Base-by-base conservation (phyloP, 768 basidiomycete species). In the Psilocybe subaeruginosa region DNA sequence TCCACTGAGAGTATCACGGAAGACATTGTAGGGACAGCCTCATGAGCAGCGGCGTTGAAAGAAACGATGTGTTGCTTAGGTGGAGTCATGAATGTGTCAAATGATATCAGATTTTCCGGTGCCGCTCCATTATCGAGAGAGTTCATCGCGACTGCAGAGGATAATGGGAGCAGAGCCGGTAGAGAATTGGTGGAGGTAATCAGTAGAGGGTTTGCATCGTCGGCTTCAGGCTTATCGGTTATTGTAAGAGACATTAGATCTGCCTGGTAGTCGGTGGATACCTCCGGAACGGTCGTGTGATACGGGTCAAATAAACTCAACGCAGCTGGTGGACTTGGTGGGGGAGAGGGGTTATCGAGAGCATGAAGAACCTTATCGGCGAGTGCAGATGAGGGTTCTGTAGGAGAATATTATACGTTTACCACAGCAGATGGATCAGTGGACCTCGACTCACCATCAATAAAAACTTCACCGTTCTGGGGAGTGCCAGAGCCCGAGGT, bases 281-380 rank as follows among this genome's bases (percentile, higher is more conserved):
- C 48, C 19, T 68, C 58, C 37, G 48, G 30, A 17, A 54, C 56
- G 31, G 55, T 65, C 48, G 71, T 63, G 56, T 68, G 69, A 61
- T 65, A 69, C 16, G 69, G 71, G 60, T 72, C 69, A 37, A 72
- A 70, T 31, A 67, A 54, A 31, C 64, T 67, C 59, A 70, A 57
- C 5, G 70, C 55, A n/a, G 63, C 53, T 1, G 69, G 64, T 19
- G 72, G 72, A 60, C 72, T 73, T 30, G 78, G 78, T 31, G 78
- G 78, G 16, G 91, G 90, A 16, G 91, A 92, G 16, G 91, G 91
- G 67, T 93, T 93, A 66, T 85, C 86, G 59, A 85, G 83, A 54
- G 91, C 91, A 53, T 85, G 81, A 48, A 88, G 80, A 49, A 93
- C 84, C 73, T 75, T 85, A 63, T 77, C 83, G 33, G 88, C 91